Conservation (phyloP, 2,329 filamentous ascomycete genomes). For the Penicillium oxalicum region DNA sequence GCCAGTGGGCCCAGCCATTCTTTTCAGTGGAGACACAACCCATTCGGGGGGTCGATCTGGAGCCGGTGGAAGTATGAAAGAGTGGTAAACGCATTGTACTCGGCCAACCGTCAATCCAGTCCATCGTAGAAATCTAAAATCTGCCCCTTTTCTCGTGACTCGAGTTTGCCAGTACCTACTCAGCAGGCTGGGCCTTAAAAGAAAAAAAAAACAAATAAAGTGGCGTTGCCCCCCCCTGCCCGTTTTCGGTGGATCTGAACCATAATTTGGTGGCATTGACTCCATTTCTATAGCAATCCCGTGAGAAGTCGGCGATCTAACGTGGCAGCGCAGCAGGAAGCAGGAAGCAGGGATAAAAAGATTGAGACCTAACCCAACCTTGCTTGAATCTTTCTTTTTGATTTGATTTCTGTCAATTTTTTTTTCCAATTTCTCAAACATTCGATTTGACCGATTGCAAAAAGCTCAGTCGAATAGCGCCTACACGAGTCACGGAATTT, state of each 20-base stretch:
- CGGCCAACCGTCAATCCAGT: conserved; percentile 2
- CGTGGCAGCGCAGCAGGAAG: conserved; percentile 24
- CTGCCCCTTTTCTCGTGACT: conserved; percentile 10
- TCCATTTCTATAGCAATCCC: conserved; percentile 16
- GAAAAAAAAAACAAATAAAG: background rate
- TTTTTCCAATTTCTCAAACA: too few species aligned
- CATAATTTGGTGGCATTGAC: conserved; percentile 3
- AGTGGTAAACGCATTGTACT: conserved; percentile 4
- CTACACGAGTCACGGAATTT: too few species aligned
- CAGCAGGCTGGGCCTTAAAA: conserved; percentile 4
- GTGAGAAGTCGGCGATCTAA: conserved; percentile 20
- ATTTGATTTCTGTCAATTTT: too few species aligned
- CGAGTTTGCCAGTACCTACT: conserved; percentile 11
- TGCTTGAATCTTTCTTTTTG: too few species aligned
- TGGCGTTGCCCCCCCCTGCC: conserved; percentile 8
- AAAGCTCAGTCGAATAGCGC: too few species aligned
- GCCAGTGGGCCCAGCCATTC: conserved; percentile 9
- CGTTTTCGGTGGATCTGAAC: conserved; percentile 13
- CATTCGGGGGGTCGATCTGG: conserved; percentile 11
- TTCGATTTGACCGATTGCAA: too few species aligned
- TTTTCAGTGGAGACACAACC: conserved; percentile 14
- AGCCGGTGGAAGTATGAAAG: background rate
- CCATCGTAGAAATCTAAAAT: too few species aligned
- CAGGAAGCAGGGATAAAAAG: conserved; percentile 14
- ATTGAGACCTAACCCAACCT: conserved; percentile 2